These are phyloP conservation scores for Calonectria crousiana DNA, from an alignment of 2,329 filamentous ascomycete species.

Conservation along the genomic window DNA sequence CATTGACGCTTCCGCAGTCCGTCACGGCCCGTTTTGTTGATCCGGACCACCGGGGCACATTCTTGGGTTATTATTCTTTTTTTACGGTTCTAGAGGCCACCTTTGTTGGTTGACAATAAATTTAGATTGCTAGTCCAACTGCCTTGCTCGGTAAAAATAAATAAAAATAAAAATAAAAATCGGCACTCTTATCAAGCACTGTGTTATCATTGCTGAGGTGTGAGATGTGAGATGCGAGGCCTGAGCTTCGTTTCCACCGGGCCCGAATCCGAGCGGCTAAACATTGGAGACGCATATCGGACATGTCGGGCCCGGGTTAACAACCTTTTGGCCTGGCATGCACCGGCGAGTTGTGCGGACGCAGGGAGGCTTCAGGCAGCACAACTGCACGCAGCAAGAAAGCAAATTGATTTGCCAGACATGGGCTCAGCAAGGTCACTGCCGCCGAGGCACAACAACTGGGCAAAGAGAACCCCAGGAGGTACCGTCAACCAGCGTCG, in stretches of 20 bases:
- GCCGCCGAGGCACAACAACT: background rate
- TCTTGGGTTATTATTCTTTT: background rate
- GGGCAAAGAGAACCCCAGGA: background rate
- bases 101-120: background rate
- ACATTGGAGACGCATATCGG: slow-evolving; percentile 8
- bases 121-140: background rate
- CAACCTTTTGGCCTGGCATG: slow-evolving; percentile 6
- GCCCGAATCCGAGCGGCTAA: slow-evolving; percentile 1
- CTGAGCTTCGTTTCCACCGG: slow-evolving; percentile 12
- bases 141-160: background rate
- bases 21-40: slow-evolving; percentile 18
- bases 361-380: background rate
- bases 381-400: background rate
- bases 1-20: slow-evolving; percentile 11
- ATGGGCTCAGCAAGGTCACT: slow-evolving; percentile 14
- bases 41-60: slow-evolving; percentile 14
- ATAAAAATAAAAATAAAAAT: background rate
- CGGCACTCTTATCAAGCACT: background rate
- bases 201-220: slow-evolving; percentile 3
- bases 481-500: background rate
- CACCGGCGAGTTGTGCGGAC: background rate
- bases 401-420: slow-evolving; percentile 10
- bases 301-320: background rate
- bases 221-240: slow-evolving; percentile 13
- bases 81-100: background rate